phyloP scores from a whole-genome alignment of 108 stramenopile species.

The Ochromonas danica region DNA sequence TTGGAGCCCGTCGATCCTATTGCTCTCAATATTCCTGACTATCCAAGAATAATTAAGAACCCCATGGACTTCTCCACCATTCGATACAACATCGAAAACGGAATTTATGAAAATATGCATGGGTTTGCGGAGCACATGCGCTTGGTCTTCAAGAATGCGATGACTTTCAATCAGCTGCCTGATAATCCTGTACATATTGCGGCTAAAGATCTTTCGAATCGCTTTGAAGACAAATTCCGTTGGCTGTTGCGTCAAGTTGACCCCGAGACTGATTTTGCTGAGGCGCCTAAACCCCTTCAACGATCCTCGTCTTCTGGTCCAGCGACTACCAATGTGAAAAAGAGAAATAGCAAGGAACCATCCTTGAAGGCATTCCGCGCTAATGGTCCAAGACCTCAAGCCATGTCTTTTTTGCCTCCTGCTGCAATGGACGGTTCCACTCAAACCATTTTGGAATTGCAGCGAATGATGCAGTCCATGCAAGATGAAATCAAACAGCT shows the following conservation, averaged over 20 bases:
- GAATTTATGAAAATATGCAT: not conserved
- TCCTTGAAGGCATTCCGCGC: no score
- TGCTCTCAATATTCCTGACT: constrained; percentile 23
- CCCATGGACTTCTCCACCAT: constrained; percentile 35
- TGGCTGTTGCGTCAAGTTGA: no score
- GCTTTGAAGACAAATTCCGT: constrained; percentile 20
- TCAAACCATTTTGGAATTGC: not conserved
- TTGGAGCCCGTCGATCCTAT: constrained; percentile 24
- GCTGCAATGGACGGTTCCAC: not conserved
- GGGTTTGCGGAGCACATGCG: constrained; percentile 32
- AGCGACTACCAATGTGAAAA: no score
- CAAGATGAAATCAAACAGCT: not conserved
- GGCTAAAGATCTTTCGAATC: constrained; percentile 2
- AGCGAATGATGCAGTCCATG: not conserved
- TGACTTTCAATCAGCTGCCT: constrained; percentile 1
- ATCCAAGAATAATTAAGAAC: constrained; percentile 19
- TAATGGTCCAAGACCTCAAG: not conserved
- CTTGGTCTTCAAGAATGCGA: constrained; percentile 32
- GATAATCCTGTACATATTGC: constrained; percentile 30
- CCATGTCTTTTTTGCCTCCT: no score
- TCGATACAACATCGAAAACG: not conserved
- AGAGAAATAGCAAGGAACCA: no score
- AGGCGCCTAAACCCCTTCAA: no score
- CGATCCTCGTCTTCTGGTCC: no score
- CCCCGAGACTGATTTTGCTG: no score